Evolutionary conservation across 2,329 filamentous ascomycete species (phyloP).

Genomic region (Teratosphaeria epicoccoides): DNA sequence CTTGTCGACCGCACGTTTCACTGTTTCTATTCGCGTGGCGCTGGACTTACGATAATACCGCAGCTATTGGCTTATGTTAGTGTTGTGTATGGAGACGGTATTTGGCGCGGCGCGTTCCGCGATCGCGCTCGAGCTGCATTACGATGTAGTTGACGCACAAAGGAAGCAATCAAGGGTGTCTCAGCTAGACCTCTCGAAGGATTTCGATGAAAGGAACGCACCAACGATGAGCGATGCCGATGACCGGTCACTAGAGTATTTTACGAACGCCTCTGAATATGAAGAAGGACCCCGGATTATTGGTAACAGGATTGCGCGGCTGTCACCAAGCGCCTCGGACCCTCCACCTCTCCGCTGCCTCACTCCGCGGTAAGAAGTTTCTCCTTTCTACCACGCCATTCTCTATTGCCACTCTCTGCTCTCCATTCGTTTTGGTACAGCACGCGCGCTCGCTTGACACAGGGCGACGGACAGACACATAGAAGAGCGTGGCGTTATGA

Average conservation of each 20-base stretch:
- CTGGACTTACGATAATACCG: too few relatives aligned
- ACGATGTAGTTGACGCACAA: neutral
- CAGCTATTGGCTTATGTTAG: too few relatives aligned
- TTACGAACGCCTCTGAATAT: neutral
- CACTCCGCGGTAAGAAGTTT: neutral
- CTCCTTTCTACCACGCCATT: neutral
- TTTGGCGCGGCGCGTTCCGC: neutral
- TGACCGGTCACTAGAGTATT: neutral
- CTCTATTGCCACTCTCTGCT: neutral
- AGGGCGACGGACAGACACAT: neutral
- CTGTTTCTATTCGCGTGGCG: neutral
- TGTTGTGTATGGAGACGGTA: too few relatives aligned
- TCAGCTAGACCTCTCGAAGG: too few relatives aligned
- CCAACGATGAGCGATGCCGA: neutral
- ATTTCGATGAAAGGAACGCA: too few relatives aligned
- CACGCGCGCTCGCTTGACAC: neutral
- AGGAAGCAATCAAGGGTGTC: too few relatives aligned
- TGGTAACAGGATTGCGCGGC: neutral
- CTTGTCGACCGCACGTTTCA: neutral
- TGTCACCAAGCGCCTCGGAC: too few relatives aligned
- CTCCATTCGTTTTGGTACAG: neutral
- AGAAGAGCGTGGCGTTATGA: neutral
- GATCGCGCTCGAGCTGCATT: neutral
- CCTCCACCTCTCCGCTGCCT: neutral
- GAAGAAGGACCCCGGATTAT: neutral